Base-by-base conservation (phyloP, 1,284 basidiomycete genomes). In the Malassezia globosa region DNA sequence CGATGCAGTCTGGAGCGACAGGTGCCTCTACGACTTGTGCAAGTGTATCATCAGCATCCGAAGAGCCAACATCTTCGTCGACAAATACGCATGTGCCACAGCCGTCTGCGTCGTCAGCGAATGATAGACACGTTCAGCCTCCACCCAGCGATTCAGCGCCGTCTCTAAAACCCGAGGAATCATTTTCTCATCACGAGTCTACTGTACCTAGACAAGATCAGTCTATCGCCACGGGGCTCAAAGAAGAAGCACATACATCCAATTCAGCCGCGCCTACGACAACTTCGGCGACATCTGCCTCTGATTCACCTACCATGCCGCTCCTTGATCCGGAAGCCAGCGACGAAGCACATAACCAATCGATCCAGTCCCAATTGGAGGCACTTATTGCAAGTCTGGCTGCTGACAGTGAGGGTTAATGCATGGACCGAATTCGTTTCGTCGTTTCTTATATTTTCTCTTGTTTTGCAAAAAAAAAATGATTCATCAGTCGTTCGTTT, bases 351-450 rank as follows among this genome's bases (percentile, higher is more conserved):
- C 40, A 44, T 24, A 47, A 56, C 51, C 45, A 54, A 41, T 26
- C 55, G 24, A 42, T 63, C 38, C 59, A 63, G 42, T 50, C 57
- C 14, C 59, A 63, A 34, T 35, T 63, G 25, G 61, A 63, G 35
- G 57, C 59, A 31, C 54, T 63, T 8, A 56, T 63, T 14, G 61
- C 61, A 5, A 59, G 57, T 44, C 55, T 63, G 3, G 56, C 57
- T 1, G 21, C 45, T 23, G 50, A 45, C 14, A 40, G 18, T 27
- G 44, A 25, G 4, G 26, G 25, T 10, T 16, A 29, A 40, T 23
- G 27, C 22, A 25, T 33, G n/a, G n/a, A n/a, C n/a, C n/a, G n/a
- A n/a, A n/a, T n/a, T n/a, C n/a, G n/a, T n/a, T n/a, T n/a, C n/a
- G n/a, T n/a, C n/a, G n/a, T n/a, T n/a, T n/a, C n/a, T n/a, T n/a